Evolutionary conservation across 2,329 filamentous ascomycete genomes (phyloP), one percentile per base, ranked within the genome.

Genomic region (Xylaria sp.): DNA sequence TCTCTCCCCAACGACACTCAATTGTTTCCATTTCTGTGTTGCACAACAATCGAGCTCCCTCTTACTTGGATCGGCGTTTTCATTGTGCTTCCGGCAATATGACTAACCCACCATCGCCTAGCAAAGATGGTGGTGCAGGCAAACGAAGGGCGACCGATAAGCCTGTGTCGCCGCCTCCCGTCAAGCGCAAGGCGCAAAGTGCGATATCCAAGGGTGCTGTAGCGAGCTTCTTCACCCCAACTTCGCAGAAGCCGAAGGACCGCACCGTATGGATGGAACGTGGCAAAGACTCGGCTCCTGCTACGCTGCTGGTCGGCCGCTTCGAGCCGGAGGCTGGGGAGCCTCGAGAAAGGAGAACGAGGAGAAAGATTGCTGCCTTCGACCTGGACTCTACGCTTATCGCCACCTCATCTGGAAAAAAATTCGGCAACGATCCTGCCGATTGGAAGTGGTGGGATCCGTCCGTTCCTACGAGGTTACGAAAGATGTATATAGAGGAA

Each of bases 381-480:
- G 90, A 92, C 69, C 81, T 92, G 21, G 95, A 99, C 74, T 95
- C 92, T 7, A 99, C 95, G 0, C 79, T 99, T 35, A 92, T 99
- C 65, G 82, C 82, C 1, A 90, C 92, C 0, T 83, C 87, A 3
- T 96, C 93, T 0, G 93, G 93, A 7, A 95, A 92, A 77, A 90
- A 85, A 53, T 94, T 94, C 72, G 84, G 87, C 2, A 84, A 84
- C 54, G 86, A 88, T 67, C 85, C 88, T 0, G 80, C 82, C 3
- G 94, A 98, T 74, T 99, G 95, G 95, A 92, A 92, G 75, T 99
- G 95, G 95, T 98, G 93, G 92, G 81, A 96, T 74, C 70, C 78
- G 14, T 82, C 78, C 17, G 91, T 98, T 0, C 92, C 92, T 0
- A 77, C 76, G 0, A 86, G 80, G 55, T 76, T 99, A 17, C 86